phyloP scores from a whole-genome alignment of 2,329 filamentous ascomycete species.

The Coniochaeta sp. region DNA sequence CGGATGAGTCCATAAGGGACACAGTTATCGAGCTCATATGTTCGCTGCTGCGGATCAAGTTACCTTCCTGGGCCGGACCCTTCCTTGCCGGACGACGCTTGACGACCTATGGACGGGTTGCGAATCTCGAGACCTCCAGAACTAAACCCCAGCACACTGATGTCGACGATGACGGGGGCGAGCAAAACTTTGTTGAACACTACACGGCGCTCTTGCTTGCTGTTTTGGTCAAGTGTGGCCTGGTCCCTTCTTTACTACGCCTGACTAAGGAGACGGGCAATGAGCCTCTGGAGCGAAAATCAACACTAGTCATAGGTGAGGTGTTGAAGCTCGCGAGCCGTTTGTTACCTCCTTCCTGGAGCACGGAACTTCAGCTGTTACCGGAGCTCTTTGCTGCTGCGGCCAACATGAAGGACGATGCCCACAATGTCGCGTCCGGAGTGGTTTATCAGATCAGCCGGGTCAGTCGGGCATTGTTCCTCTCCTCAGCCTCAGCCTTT shows the following conservation, averaged over 20 bases:
- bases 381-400: conserved; percentile 78
- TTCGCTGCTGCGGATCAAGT: conserved; percentile 75
- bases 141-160: conserved; percentile 36
- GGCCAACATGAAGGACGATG: conserved; percentile 61
- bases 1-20: conserved; percentile 53
- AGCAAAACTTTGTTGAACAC: conserved; percentile 85
- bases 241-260: conserved; percentile 55
- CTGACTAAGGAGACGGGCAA: conserved; percentile 64
- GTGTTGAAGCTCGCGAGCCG: conserved; percentile 84
- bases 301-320: conserved; percentile 84
- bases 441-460: conserved; percentile 98
- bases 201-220: conserved; percentile 86
- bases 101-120: conserved; percentile 93
- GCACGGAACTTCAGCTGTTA: conserved; percentile 76
- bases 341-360: conserved; percentile 75
- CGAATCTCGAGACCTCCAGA: conserved; percentile 64
- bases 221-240: conserved; percentile 73
- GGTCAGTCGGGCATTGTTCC: conserved; percentile 85
- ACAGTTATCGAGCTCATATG: conserved; percentile 86
- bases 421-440: conserved; percentile 73
- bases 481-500: conserved; percentile 55
- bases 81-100: conserved; percentile 87
- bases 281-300: conserved; percentile 72
- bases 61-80: conserved; percentile 88
- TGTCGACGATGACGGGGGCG: conserved; percentile 59